These are phyloP conservation scores for Aspergillus costaricaensis DNA, from an alignment of 2,329 filamentous ascomycete genomes.

Conservation along the genomic window DNA sequence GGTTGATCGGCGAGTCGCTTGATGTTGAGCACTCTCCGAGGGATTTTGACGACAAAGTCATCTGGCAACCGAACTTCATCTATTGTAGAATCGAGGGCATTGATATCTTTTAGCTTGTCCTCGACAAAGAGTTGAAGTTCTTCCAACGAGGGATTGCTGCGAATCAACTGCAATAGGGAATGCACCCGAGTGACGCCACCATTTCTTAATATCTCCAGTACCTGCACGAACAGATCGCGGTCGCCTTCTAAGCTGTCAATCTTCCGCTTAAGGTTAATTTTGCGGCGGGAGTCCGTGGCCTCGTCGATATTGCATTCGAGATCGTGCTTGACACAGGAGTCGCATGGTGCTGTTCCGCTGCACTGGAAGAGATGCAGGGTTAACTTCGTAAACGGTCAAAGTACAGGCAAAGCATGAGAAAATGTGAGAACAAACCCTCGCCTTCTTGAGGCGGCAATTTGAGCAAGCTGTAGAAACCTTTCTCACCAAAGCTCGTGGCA, in stretches of 20 bases:
- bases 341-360: slow-evolving; percentile 26
- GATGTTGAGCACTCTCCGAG: not conserved
- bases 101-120: not conserved
- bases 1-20: slow-evolving; percentile 18
- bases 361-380: slow-evolving; percentile 29
- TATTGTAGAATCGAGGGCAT: not conserved
- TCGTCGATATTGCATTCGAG: slow-evolving; percentile 26
- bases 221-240: slow-evolving; percentile 21
- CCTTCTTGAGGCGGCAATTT: not conserved
- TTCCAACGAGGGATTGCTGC: slow-evolving; percentile 26
- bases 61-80: not conserved
- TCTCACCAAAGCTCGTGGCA: not conserved
- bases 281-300: slow-evolving; percentile 26
- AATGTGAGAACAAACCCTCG: not conserved
- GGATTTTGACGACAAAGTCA: no score
- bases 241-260: slow-evolving; percentile 27
- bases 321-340: slow-evolving; percentile 23
- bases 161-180: slow-evolving; percentile 27
- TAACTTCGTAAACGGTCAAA: not conserved
- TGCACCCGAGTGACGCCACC: slow-evolving; percentile 12
- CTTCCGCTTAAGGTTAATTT: slow-evolving; percentile 26
- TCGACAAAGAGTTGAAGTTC: slow-evolving; percentile 23
- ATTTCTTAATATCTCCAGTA: slow-evolving; percentile 25
- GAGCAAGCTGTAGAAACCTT: not conserved
- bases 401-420: not conserved